Evolutionary conservation across 257 asterid genomes (phyloP).

Genomic region (Ligustrum vulgare): DNA sequence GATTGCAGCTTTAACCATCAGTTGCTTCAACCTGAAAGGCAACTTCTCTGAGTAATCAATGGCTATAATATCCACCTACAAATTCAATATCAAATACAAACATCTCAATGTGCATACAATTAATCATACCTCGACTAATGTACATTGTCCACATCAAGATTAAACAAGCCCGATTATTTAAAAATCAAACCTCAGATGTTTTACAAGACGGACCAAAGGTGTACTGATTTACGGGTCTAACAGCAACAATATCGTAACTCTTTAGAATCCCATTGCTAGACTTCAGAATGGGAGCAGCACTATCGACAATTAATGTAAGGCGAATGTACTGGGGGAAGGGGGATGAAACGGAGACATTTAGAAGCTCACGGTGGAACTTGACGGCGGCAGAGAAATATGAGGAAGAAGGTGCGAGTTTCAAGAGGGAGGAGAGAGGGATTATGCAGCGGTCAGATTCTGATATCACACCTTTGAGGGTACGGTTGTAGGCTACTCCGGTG

Average conservation of each 20-base stretch:
- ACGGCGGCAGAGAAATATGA: slow-evolving; percentile 55
- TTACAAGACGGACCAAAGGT: slow-evolving; percentile 81
- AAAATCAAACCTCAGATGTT: slow-evolving; percentile 60
- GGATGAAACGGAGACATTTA: slow-evolving; percentile 56
- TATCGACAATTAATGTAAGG: slow-evolving; percentile 66
- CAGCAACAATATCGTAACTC: slow-evolving; percentile 76
- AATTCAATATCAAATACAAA: slow-evolving; percentile 19
- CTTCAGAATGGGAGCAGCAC: slow-evolving; percentile 49
- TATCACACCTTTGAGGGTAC: slow-evolving; percentile 78
- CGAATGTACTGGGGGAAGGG: slow-evolving; percentile 88
- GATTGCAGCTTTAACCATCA: slow-evolving; percentile 75
- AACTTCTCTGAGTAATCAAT: slow-evolving; percentile 79
- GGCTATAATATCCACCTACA: slow-evolving; percentile 77
- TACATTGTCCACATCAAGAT: neutral
- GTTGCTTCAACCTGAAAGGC: slow-evolving; percentile 81
- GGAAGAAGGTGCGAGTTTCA: slow-evolving; percentile 50
- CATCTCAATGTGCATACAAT: neutral
- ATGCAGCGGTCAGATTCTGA: slow-evolving; percentile 81
- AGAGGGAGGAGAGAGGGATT: slow-evolving; percentile 41
- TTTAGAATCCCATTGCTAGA: slow-evolving; percentile 21
- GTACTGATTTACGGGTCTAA: slow-evolving; percentile 67
- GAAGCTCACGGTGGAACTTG: slow-evolving; percentile 61
- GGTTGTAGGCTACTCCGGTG: slow-evolving; percentile 83
- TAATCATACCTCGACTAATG: neutral
- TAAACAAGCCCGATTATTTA: neutral